These are phyloP conservation scores for Trichosporon inkin DNA, from an alignment of 1,284 basidiomycete species.

Conservation along the genomic window DNA sequence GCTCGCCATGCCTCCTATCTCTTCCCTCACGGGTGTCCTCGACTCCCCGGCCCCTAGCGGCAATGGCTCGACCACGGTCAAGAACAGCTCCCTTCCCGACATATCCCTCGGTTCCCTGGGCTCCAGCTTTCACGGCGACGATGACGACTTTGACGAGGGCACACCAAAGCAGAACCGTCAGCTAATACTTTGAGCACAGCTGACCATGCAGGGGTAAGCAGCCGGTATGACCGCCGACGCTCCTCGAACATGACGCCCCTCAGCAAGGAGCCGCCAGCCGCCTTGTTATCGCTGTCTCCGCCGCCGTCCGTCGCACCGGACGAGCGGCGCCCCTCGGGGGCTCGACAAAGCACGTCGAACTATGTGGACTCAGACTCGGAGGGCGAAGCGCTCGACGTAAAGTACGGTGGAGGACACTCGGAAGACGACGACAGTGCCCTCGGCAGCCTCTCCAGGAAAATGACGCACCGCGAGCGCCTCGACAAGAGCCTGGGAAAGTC, in stretches of 20 bases:
- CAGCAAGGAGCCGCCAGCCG: conserved; percentile 23
- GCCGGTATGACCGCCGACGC: background rate
- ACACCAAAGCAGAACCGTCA: background rate
- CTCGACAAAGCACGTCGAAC: background rate
- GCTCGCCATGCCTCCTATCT: conserved; percentile 32
- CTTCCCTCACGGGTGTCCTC: conserved; percentile 39
- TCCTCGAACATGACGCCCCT: background rate
- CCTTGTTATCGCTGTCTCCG: conserved; percentile 34
- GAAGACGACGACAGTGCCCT: conserved; percentile 25
- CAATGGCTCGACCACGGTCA: conserved; percentile 35
- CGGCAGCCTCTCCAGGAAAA: conserved; percentile 27
- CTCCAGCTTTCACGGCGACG: conserved; percentile 45
- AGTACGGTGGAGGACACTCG: conserved; percentile 19
- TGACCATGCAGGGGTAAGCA: background rate
- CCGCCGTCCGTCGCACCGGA: conserved; percentile 16
- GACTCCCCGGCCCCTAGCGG: conserved; percentile 34
- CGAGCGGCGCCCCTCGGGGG: background rate
- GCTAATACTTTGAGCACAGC: background rate
- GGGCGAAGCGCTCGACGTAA: conserved; percentile 22
- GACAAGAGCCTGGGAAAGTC: conserved; percentile 15
- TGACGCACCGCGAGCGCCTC: conserved; percentile 24
- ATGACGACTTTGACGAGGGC: conserved; percentile 26
- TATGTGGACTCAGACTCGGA: conserved; percentile 25
- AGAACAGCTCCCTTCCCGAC: conserved; percentile 42
- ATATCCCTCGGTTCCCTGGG: conserved; percentile 47